Evolutionary conservation across 768 basidiomycete species (phyloP).

Genomic region (Mycena pura): DNA sequence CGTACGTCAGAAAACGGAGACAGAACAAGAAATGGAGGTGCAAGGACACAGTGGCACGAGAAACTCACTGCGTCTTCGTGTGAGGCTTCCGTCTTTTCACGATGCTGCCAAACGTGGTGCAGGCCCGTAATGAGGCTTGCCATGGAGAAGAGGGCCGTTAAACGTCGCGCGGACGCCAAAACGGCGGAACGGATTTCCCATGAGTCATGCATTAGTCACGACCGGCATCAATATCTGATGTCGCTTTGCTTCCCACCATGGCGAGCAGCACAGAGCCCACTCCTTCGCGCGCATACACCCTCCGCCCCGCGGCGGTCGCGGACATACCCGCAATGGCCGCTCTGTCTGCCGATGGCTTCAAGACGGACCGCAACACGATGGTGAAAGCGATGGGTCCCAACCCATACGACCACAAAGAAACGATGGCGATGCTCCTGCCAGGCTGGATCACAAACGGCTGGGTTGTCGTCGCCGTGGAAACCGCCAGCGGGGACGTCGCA

Average conservation of each 20-base stretch:
- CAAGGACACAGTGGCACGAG: too few species aligned
- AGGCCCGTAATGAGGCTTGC: slow-evolving; percentile 23
- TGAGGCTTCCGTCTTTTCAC: slow-evolving; percentile 20
- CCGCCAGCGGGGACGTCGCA: neutral
- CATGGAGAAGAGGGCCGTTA: slow-evolving; percentile 24
- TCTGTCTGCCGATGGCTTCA: neutral
- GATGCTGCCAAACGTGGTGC: slow-evolving; percentile 30
- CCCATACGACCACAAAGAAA: neutral
- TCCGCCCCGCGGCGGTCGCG: neutral
- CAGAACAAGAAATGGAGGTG: too few species aligned
- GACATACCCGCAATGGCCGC: slow-evolving; percentile 1
- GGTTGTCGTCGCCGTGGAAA: neutral
- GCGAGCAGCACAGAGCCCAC: too few species aligned
- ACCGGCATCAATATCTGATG: too few species aligned
- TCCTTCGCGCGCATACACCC: neutral
- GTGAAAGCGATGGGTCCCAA: slow-evolving; percentile 2
- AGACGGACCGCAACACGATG: slow-evolving; percentile 7
- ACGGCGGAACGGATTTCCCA: too few species aligned
- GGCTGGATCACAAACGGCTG: neutral
- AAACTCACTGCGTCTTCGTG: slow-evolving; percentile 29
- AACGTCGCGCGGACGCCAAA: too few species aligned
- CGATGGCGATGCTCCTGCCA: neutral
- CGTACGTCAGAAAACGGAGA: too few species aligned
- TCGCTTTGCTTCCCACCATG: too few species aligned
- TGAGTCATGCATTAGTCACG: too few species aligned